Evolutionary conservation across 495 filamentous ascomycete genomes (phyloP).

Genomic region (Choiromyces venosus): DNA sequence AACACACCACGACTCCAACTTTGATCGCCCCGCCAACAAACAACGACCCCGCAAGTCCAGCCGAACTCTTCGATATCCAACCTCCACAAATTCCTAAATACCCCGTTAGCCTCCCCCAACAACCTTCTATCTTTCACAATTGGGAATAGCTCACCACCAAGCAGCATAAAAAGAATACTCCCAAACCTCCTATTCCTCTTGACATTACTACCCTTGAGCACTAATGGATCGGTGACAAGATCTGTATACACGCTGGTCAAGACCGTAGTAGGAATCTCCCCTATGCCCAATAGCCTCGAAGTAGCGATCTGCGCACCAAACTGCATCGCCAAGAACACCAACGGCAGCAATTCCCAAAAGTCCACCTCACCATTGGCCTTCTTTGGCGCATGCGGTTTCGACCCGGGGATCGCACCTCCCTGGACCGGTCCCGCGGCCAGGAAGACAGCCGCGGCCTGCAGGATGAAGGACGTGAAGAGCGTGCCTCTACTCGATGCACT

Average conservation of each 20-base stretch:
- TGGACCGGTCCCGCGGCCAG: not conserved
- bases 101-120: not conserved
- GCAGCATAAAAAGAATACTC: slow-evolving; percentile 53
- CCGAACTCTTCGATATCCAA: slow-evolving; percentile 55
- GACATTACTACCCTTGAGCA: slow-evolving; percentile 51
- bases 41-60: slow-evolving; percentile 53
- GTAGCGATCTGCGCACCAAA: slow-evolving; percentile 64
- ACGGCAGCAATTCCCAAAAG: slow-evolving; percentile 49
- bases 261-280: slow-evolving; percentile 68
- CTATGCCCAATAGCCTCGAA: slow-evolving; percentile 57
- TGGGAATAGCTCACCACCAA: slow-evolving; percentile 47
- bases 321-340: slow-evolving; percentile 66
- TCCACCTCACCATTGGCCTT: slow-evolving; percentile 23
- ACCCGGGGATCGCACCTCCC: not conserved
- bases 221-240: slow-evolving; percentile 56
- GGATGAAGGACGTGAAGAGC: not conserved
- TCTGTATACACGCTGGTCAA: slow-evolving; percentile 68
- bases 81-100: slow-evolving; percentile 51
- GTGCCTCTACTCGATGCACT: not conserved
- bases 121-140: not conserved
- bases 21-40: slow-evolving; percentile 60
- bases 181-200: slow-evolving; percentile 61
- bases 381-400: not conserved
- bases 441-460: slow-evolving; percentile 1
- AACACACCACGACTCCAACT: slow-evolving; percentile 38